Evolutionary conservation across 257 asterid species (phyloP).

Genomic region (Haberlea rhodopensis): DNA sequence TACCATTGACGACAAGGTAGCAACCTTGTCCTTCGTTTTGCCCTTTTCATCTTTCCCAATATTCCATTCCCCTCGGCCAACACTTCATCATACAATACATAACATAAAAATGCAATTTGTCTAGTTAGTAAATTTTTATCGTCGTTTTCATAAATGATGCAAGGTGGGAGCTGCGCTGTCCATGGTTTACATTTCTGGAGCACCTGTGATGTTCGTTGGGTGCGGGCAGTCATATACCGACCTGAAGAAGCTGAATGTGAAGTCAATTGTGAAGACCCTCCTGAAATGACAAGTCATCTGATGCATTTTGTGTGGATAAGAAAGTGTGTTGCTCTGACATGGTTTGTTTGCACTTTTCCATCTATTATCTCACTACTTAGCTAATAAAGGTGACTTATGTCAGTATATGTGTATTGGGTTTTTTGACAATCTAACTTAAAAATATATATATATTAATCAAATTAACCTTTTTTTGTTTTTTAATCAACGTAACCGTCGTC

Average conservation of each 20-base stretch:
- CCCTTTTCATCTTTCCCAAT: background rate
- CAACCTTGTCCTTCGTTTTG: too few relatives aligned
- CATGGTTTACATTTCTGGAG: constrained; percentile 94
- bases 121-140: background rate
- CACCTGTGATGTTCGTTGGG: constrained; percentile 96
- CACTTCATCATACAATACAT: background rate
- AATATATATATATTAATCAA: too few relatives aligned
- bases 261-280: constrained; percentile 89
- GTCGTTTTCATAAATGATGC: constrained; percentile 7
- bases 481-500: too few relatives aligned
- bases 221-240: constrained; percentile 96
- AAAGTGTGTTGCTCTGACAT: background rate
- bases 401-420: too few relatives aligned
- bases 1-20: constrained; percentile 93
- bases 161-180: constrained; percentile 98
- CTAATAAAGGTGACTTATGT: constrained; percentile 38
- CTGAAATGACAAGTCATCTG: constrained; percentile 45
- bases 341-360: constrained; percentile 22
- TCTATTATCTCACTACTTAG: constrained; percentile 43
- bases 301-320: constrained; percentile 5
- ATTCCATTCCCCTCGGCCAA: background rate
- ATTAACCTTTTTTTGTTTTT: too few relatives aligned
- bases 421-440: too few relatives aligned
- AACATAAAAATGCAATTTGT: too few relatives aligned
- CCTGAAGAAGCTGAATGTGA: constrained; percentile 90